Percentiles rank a stretch among this genome's conserved stretches.
Evolutionary conservation across 768 basidiomycete genomes (phyloP).

Genomic region (Psilocybe cyanescens): DNA sequence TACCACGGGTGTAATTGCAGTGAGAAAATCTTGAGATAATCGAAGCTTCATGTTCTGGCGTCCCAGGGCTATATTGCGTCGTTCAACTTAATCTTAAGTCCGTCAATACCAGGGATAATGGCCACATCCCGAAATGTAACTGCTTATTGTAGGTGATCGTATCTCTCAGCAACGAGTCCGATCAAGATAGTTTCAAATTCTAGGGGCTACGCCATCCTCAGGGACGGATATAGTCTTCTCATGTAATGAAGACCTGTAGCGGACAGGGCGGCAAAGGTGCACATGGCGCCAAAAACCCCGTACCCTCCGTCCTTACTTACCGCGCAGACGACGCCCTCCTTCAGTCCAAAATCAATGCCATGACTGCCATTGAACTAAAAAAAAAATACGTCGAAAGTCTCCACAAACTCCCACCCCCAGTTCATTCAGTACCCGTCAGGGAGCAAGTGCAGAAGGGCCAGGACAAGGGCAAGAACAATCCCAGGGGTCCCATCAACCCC

Average conservation of each 20-base stretch:
- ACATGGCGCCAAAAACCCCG: conserved; percentile 22
- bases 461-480: conserved; percentile 5
- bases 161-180: no score
- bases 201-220: no score
- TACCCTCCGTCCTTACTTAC: neutral
- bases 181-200: no score
- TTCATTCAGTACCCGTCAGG: conserved; percentile 52
- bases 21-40: no score
- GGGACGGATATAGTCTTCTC: no score
- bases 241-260: neutral
- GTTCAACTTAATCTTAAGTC: no score
- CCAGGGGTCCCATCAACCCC: neutral
- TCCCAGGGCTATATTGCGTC: no score
- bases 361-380: conserved; percentile 61
- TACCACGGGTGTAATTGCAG: no score
- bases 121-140: no score
- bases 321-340: conserved; percentile 18
- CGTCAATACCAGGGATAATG: no score
- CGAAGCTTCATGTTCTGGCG: no score
- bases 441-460: conserved; percentile 16
- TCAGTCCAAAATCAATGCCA: conserved; percentile 56
- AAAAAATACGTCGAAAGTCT: conserved; percentile 60
- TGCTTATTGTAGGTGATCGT: no score
- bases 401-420: conserved; percentile 51
- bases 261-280: conserved; percentile 23